Percentiles rank a stretch among this genome's conserved stretches.
Evolutionary conservation across 495 filamentous ascomycete species (phyloP).

Genomic region (Cairneyella variabilis): DNA sequence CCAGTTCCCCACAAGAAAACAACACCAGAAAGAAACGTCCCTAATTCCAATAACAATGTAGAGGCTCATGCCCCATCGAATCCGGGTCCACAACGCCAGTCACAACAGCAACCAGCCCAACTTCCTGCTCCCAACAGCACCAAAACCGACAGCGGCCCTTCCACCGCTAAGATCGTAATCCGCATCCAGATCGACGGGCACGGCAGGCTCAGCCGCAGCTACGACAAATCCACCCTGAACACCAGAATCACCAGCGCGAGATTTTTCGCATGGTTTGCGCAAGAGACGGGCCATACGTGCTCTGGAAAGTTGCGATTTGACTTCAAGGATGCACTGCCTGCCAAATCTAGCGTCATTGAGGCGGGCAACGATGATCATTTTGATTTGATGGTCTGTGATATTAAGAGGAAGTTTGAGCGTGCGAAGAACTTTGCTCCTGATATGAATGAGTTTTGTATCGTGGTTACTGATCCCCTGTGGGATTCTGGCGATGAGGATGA

Average conservation of each 20-base stretch:
- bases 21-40: not conserved
- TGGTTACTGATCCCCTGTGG: not conserved
- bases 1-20: not conserved
- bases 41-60: not conserved
- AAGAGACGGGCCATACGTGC: not conserved
- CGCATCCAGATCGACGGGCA: not conserved
- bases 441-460: not conserved
- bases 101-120: not conserved
- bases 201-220: not conserved
- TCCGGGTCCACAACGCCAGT: not conserved
- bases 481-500: no score
- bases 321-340: not conserved
- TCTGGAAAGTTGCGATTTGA: not conserved
- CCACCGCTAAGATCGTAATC: not conserved
- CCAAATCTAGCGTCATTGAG: not conserved
- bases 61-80: not conserved
- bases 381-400: not conserved
- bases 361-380: not conserved
- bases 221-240: not conserved
- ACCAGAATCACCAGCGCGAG: not conserved
- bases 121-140: not conserved
- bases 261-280: not conserved
- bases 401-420: not conserved
- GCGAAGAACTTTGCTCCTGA: not conserved
- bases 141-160: not conserved